Evolutionary conservation across 1,284 basidiomycete species (phyloP).

Genomic region (Cryptococcus sp.): DNA sequence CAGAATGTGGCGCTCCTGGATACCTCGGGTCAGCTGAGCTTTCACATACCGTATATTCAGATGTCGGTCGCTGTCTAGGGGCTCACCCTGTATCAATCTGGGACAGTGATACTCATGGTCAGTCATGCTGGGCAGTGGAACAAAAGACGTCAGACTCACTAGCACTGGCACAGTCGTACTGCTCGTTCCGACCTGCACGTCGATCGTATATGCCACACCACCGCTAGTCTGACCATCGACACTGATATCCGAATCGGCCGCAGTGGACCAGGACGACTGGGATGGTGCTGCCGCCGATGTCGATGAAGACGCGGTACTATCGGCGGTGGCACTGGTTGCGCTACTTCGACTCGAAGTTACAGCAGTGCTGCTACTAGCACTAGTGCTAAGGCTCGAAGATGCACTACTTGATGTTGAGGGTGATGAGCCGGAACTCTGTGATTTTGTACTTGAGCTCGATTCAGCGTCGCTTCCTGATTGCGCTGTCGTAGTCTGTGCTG

Average conservation of each 20-base stretch:
- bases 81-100: slow-evolving; percentile 17
- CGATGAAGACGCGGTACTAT: neutral
- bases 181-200: slow-evolving; percentile 7
- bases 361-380: neutral
- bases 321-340: neutral
- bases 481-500: neutral
- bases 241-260: neutral
- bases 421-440: neutral
- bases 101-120: no score
- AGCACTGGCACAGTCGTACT: slow-evolving; percentile 8
- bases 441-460: neutral
- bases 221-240: slow-evolving; percentile 2
- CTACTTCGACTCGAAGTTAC: neutral
- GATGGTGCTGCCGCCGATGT: neutral
- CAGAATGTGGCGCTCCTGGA: slow-evolving; percentile 19
- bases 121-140: neutral
- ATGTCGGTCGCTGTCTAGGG: neutral
- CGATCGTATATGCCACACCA: slow-evolving; percentile 14
- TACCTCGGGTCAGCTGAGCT: neutral
- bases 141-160: slow-evolving; percentile 5
- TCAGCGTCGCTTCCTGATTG: no score
- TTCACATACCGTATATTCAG: neutral
- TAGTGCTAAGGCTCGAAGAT: neutral
- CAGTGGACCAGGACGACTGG: slow-evolving; percentile 1
- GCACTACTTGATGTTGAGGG: neutral